A percentile compares a stretch with the other conserved stretches of the same genome.
Evolutionary conservation across 2,329 filamentous ascomycete genomes (phyloP).

Genomic region (Ophiobolus disseminans): DNA sequence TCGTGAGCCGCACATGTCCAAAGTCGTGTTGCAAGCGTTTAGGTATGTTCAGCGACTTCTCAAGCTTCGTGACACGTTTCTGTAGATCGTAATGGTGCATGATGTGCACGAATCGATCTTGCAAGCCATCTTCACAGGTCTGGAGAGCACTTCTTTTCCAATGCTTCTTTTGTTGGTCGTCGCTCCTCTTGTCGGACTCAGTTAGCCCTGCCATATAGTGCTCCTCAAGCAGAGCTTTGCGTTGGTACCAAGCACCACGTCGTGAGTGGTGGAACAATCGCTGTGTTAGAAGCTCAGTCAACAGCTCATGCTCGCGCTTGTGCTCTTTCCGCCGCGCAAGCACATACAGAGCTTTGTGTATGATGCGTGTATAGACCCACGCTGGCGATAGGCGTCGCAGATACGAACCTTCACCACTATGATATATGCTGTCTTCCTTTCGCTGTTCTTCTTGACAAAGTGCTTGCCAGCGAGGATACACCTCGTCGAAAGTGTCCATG

Average conservation of each 20-base stretch:
- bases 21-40: constrained; percentile 93
- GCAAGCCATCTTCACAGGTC: constrained; percentile 86
- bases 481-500: constrained; percentile 72
- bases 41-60: constrained; percentile 81
- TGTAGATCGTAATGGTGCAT: constrained; percentile 95
- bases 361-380: constrained; percentile 90
- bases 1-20: constrained; percentile 78
- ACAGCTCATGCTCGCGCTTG: constrained; percentile 73
- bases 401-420: constrained; percentile 86
- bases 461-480: constrained; percentile 81
- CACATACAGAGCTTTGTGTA: constrained; percentile 84
- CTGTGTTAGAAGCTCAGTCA: constrained; percentile 79
- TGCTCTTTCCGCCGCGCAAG: constrained; percentile 85
- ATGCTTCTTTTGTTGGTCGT: constrained; percentile 74
- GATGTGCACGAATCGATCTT: constrained; percentile 87
- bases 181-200: constrained; percentile 33
- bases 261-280: constrained; percentile 83
- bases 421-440: constrained; percentile 79
- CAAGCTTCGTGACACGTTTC: constrained; percentile 90
- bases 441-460: constrained; percentile 75
- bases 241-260: constrained; percentile 92
- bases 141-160: constrained; percentile 79
- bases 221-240: constrained; percentile 91
- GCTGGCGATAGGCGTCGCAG: constrained; percentile 87
- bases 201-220: constrained; percentile 77